Conservation (phyloP, 2,329 filamentous ascomycete genomes). For the Penicillium sp. region DNA sequence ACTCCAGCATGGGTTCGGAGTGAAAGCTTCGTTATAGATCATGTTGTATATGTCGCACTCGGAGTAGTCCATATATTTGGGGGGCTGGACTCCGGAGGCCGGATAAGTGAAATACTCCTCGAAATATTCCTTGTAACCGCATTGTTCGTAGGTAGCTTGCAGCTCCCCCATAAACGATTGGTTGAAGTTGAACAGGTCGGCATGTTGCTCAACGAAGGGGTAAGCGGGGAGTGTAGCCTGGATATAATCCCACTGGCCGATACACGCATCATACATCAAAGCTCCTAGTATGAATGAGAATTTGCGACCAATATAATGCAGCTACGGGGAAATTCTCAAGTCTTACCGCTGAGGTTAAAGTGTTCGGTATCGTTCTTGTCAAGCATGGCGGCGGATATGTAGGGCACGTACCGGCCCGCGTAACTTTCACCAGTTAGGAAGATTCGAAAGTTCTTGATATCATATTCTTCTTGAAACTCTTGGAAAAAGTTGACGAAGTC, state of each 20-base stretch:
- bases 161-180: slow-evolving; percentile 43
- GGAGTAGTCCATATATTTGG: slow-evolving; percentile 51
- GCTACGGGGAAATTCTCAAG: neutral
- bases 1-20: slow-evolving; percentile 75
- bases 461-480: slow-evolving; percentile 71
- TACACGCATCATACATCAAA: slow-evolving; percentile 70
- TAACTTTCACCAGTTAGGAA: slow-evolving; percentile 75
- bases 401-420: slow-evolving; percentile 67
- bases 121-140: slow-evolving; percentile 48
- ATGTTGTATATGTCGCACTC: slow-evolving; percentile 61
- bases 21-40: slow-evolving; percentile 54
- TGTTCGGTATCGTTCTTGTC: slow-evolving; percentile 66
- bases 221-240: slow-evolving; percentile 40
- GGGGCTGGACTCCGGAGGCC: slow-evolving; percentile 53
- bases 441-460: slow-evolving; percentile 65
- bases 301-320: neutral
- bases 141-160: slow-evolving; percentile 42
- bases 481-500: slow-evolving; percentile 78
- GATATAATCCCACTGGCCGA: slow-evolving; percentile 42
- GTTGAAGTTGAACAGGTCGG: slow-evolving; percentile 49
- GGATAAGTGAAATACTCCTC: slow-evolving; percentile 57
- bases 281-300: slow-evolving; percentile 38
- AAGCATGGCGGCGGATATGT: slow-evolving; percentile 73
- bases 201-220: slow-evolving; percentile 45
- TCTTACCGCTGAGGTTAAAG: slow-evolving; percentile 63